These are phyloP conservation scores for Penicillium sp. DNA, from an alignment of 2,329 filamentous ascomycete species.

Conservation along the genomic window DNA sequence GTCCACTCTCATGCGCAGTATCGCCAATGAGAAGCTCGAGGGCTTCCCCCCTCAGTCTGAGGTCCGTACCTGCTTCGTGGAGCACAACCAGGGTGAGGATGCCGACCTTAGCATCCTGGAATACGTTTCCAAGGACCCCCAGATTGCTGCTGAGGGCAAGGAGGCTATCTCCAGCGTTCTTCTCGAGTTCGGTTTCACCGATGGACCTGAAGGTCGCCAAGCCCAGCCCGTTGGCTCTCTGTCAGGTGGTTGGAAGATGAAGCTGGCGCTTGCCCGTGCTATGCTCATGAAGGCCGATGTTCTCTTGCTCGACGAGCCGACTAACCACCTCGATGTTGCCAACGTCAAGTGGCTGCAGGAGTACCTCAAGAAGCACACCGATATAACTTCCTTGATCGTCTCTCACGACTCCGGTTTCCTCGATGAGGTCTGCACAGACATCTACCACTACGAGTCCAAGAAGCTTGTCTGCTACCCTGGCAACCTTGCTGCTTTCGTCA, in stretches of 20 bases:
- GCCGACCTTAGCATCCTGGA: conserved; percentile 94
- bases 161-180: conserved; percentile 83
- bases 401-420: conserved; percentile 98
- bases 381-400: conserved; percentile 96
- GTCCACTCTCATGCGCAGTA: conserved; percentile 98
- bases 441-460: conserved; percentile 98
- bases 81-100: conserved; percentile 98
- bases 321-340: conserved; percentile 94
- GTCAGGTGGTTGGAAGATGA: conserved; percentile 99
- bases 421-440: conserved; percentile 96
- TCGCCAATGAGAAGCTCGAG: conserved; percentile 92
- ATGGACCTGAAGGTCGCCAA: conserved; percentile 85
- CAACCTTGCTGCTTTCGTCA: conserved; percentile 68
- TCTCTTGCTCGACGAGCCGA: conserved; percentile 94
- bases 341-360: conserved; percentile 96
- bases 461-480: conserved; percentile 67
- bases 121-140: conserved; percentile 86
- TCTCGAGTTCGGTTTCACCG: conserved; percentile 88
- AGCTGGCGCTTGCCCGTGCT: conserved; percentile 89
- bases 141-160: conserved; percentile 73
- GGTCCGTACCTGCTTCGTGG: conserved; percentile 94
- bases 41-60: conserved; percentile 92
- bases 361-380: conserved; percentile 91
- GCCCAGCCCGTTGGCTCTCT: conserved; percentile 87
- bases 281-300: conserved; percentile 98